Conservation (phyloP, 352 stramenopile species). For the Phytophthora ramorum region DNA sequence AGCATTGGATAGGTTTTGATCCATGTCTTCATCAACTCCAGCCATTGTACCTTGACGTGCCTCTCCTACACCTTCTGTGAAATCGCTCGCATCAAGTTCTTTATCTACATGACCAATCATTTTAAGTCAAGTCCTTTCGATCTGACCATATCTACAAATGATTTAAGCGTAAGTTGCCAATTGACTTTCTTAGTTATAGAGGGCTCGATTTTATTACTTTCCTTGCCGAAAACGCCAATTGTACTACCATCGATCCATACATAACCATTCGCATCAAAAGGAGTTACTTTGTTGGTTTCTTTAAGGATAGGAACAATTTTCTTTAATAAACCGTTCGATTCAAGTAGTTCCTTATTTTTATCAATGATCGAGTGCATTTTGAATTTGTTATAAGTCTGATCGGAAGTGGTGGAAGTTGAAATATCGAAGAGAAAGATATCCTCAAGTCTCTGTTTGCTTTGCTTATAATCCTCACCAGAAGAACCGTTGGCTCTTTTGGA, state of each 20-base stretch:
- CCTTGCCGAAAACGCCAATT: conserved; percentile 11
- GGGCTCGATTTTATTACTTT: conserved; percentile 4
- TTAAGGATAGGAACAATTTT: conserved; percentile 17
- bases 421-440: conserved; percentile 18
- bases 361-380: conserved; percentile 4
- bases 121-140: conserved; percentile 3
- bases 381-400: conserved; percentile 5
- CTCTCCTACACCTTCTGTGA: too few species aligned
- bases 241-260: conserved; percentile 6
- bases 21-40: conserved; percentile 20
- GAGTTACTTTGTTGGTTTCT: conserved; percentile 6
- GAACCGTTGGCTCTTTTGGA: too few species aligned
- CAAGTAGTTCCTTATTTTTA: conserved; percentile 20
- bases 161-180: conserved; percentile 1
- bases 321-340: conserved; percentile 10
- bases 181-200: too few species aligned
- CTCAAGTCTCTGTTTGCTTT: too few species aligned
- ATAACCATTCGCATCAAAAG: conserved; percentile 7
- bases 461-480: too few species aligned
- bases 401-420: conserved; percentile 16
- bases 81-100: conserved; percentile 6
- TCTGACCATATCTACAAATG: conserved; percentile 22
- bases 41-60: too few species aligned
- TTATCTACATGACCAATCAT: neutral
- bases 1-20: conserved; percentile 9